A percentile compares a stretch with the other conserved stretches of the same genome.
These are phyloP conservation scores for Annulohypoxylon bovei DNA, from an alignment of 495 filamentous ascomycete species.

Conservation along the genomic window DNA sequence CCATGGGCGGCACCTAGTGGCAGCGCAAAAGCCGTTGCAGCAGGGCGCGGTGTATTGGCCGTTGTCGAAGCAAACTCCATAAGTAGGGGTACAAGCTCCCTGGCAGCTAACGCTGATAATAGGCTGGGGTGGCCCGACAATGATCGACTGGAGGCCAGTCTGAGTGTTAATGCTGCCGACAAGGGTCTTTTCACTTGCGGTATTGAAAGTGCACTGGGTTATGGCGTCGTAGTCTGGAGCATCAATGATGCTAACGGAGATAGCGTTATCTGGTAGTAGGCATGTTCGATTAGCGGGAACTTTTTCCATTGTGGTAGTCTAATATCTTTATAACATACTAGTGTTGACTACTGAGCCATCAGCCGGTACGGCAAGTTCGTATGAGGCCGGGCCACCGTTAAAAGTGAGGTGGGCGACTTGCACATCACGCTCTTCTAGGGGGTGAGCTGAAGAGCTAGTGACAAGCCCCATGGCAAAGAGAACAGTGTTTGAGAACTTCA, in stretches of 20 bases:
- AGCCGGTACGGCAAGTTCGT: slow-evolving; percentile 35
- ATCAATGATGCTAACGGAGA: slow-evolving; percentile 43
- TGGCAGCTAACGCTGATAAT: slow-evolving; percentile 44
- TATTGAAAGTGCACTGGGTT: slow-evolving; percentile 41
- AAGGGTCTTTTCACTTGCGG: slow-evolving; percentile 33
- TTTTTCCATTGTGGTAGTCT: background rate
- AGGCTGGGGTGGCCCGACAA: slow-evolving; percentile 45
- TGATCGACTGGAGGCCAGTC: slow-evolving; percentile 35
- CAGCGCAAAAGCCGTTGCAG: slow-evolving; percentile 38
- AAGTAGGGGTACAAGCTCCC: slow-evolving; percentile 22
- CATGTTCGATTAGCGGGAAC: background rate
- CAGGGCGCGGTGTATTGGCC: slow-evolving; percentile 24
- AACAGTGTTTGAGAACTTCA: slow-evolving; percentile 35
- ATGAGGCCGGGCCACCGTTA: slow-evolving; percentile 42
- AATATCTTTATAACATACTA: slow-evolving; percentile 15
- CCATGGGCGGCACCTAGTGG: slow-evolving; percentile 29
- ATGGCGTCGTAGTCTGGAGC: slow-evolving; percentile 39
- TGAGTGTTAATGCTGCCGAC: slow-evolving; percentile 34
- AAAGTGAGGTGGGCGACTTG: slow-evolving; percentile 35
- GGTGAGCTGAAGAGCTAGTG: slow-evolving; percentile 27
- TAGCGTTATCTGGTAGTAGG: slow-evolving; percentile 30
- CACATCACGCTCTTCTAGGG: slow-evolving; percentile 18
- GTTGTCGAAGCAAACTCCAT: slow-evolving; percentile 27
- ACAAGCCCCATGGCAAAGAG: slow-evolving; percentile 34
- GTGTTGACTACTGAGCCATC: slow-evolving; percentile 30